Evolutionary conservation across 1,284 basidiomycete genomes (phyloP), one percentile per base, ranked within the genome.

Genomic region (Cryptococcus sp.): DNA sequence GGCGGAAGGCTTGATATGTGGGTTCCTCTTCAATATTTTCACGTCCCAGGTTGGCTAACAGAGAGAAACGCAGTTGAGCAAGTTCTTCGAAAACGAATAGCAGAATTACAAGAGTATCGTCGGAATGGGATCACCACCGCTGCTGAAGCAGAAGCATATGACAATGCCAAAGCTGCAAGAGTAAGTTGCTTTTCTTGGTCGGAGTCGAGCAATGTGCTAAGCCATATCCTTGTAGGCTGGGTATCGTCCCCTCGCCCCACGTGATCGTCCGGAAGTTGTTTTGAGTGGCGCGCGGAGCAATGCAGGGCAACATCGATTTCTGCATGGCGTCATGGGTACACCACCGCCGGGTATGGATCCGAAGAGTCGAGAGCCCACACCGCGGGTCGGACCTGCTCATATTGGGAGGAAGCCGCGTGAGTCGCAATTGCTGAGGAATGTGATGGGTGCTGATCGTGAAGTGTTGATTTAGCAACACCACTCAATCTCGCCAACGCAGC

Each of bases 81-180:
- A 22, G 82, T 88, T 50, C 81, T 97, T 13, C 85, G 92, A 6
- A 91, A 90, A 70, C 83, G 88, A 44, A 94, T 96, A 69, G 83
- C 87, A 56, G 93, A 96, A 64, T 81, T 97, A 22, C 93, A 97
- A 69, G 86, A 89, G 58, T 94, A 91, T 74, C 86, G 93, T 15
- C 83, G 88, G 40, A 84, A 91, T 72, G 93, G 93, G 0, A 80
- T 96, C 44, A 87, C 86, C 1, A 89, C 87, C 0, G 79, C 86
- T 5, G 86, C 87, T n/a, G 93, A 96, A 66, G 89, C 92, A 46
- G 91, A 94, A 49, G 89, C 87, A 68, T 96, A 91, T 69, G 89
- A 93, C 45, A 77, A 80, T 37, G 91, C 93, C 68, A 81, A 86
- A 49, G 80, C 83, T 19, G 87, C 88, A 64, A 81, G 91, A 63